Evolutionary conservation across 768 basidiomycete species (phyloP), one percentile per base, ranked within the genome.

Genomic region (Rhodotorula kratochvilovae): DNA sequence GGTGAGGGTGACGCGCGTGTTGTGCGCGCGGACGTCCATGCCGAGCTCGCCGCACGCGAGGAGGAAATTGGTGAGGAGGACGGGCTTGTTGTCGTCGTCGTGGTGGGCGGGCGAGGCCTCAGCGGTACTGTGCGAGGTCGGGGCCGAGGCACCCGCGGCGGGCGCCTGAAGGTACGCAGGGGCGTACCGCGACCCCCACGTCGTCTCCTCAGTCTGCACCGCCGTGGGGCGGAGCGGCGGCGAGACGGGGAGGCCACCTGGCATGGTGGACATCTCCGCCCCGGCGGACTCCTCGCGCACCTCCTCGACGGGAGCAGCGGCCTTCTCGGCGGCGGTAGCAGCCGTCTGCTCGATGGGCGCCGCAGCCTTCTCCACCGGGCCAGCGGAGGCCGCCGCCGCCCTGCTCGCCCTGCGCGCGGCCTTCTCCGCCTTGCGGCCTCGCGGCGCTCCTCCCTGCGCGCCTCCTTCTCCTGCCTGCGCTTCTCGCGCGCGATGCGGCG

Each of bases 11-110:
- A 3, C n/a, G 27, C 57, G 33, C 56, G 27, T 16, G 8, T 7
- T 35, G 21, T 13, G 13, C 10, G 31, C 36, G 16, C 48, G 29
- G 27, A 66, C 35, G 56, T 59, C 65, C 19, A 66, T 25, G 17
- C 56, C 65, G 65, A 66, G 56, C 21, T 66, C 56, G n/a, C 27
- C 27, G 19, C 6, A 12, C 33, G 46, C 46, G 65, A 57, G 56
- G 57, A 66, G 56, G 57, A 59, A 59, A 2, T 33, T 50, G 8
- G 65, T 66, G 35, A 66, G 65, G 25, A 66, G 56, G 48, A 66
- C 29, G 17, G 65, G 48, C 46, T 23, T n/a, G 55, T 29, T 42
- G 58, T 42, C 58, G 58, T 48, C 59, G 56, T 39, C 56, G 25
- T 27, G 23, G 25, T 35, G 33, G 23, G 13, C 51, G n/a, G 12